These are phyloP conservation scores for Daldinia sp. DNA, from an alignment of 2,329 filamentous ascomycete genomes.

Conservation along the genomic window DNA sequence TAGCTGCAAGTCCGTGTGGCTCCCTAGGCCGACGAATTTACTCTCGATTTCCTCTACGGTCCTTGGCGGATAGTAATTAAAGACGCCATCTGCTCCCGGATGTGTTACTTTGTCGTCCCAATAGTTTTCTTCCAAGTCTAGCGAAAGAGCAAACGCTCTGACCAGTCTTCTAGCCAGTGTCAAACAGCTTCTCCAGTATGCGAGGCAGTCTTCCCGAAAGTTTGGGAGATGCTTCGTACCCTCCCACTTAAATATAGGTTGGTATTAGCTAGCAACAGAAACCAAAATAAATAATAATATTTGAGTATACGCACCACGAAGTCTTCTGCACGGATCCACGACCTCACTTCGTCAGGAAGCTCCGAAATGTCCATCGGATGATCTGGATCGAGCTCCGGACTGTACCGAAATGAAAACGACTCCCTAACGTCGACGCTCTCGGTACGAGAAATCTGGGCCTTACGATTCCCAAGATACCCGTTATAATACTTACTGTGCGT, in stretches of 20 bases:
- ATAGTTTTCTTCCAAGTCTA: conserved; percentile 61
- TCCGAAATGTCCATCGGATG: conserved; percentile 50
- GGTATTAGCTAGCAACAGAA: neutral
- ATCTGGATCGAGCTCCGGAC: conserved; percentile 60
- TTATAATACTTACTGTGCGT: conserved; percentile 55
- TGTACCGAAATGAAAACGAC: conserved; percentile 61
- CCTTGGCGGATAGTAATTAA: conserved; percentile 53
- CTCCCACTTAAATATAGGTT: conserved; percentile 51
- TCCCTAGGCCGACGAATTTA: conserved; percentile 54
- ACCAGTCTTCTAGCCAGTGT: conserved; percentile 60
- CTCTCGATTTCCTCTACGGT: conserved; percentile 37
- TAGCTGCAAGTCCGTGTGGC: conserved; percentile 62
- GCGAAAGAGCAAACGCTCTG: conserved; percentile 61
- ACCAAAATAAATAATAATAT: neutral
- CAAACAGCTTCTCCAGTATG: conserved; percentile 59
- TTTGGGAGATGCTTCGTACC: conserved; percentile 56
- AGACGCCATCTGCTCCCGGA: conserved; percentile 55
- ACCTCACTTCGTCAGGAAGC: conserved; percentile 54
- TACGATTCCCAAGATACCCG: conserved; percentile 55
- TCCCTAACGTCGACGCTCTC: conserved; percentile 62
- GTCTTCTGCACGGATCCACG: conserved; percentile 56
- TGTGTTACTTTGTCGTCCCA: conserved; percentile 63
- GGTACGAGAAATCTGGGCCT: conserved; percentile 57
- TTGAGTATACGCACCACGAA: conserved; percentile 48
- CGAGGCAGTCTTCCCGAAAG: conserved; percentile 57